These are phyloP conservation scores for Fomitopsis schrenkii DNA, from an alignment of 1,284 basidiomycete species.

Conservation along the genomic window DNA sequence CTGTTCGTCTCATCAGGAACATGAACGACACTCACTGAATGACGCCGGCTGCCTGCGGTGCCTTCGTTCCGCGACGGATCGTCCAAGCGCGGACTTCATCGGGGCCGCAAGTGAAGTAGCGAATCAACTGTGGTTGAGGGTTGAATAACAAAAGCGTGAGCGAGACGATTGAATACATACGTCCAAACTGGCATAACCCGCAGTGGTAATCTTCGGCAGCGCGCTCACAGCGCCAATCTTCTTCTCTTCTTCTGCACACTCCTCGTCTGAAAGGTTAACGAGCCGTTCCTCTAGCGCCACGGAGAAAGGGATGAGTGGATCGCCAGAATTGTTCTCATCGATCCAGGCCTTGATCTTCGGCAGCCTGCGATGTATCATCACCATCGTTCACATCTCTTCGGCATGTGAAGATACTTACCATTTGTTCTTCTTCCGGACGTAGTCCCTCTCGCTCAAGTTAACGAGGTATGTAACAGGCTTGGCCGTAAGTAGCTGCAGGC, in stretches of 20 bases:
- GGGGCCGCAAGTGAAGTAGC: slow-evolving; percentile 96
- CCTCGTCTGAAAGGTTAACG: slow-evolving; percentile 63
- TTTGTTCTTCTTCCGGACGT: slow-evolving; percentile 98
- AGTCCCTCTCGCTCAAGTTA: slow-evolving; percentile 96
- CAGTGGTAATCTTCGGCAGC: slow-evolving; percentile 89
- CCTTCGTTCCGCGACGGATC: slow-evolving; percentile 90
- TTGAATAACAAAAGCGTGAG: neutral
- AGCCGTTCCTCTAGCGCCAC: slow-evolving; percentile 95
- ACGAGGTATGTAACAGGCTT: slow-evolving; percentile 99
- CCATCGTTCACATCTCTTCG: neutral
- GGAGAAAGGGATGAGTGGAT: slow-evolving; percentile 95
- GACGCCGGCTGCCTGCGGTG: slow-evolving; percentile 96
- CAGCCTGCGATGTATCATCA: slow-evolving; percentile 47
- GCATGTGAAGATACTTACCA: slow-evolving; percentile 52
- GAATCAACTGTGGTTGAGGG: slow-evolving; percentile 60
- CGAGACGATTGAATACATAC: slow-evolving; percentile 35
- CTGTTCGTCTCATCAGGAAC: neutral
- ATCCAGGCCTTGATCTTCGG: slow-evolving; percentile 99
- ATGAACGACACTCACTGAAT: slow-evolving; percentile 68
- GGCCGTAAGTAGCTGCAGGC: slow-evolving; percentile 88
- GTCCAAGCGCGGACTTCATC: slow-evolving; percentile 99
- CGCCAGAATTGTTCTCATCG: slow-evolving; percentile 95
- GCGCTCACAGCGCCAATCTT: slow-evolving; percentile 67
- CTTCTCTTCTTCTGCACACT: slow-evolving; percentile 76
- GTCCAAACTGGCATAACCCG: slow-evolving; percentile 84